Base-by-base conservation (phyloP, 2,329 filamentous ascomycete species). In the Pseudogymnoascus sp. region DNA sequence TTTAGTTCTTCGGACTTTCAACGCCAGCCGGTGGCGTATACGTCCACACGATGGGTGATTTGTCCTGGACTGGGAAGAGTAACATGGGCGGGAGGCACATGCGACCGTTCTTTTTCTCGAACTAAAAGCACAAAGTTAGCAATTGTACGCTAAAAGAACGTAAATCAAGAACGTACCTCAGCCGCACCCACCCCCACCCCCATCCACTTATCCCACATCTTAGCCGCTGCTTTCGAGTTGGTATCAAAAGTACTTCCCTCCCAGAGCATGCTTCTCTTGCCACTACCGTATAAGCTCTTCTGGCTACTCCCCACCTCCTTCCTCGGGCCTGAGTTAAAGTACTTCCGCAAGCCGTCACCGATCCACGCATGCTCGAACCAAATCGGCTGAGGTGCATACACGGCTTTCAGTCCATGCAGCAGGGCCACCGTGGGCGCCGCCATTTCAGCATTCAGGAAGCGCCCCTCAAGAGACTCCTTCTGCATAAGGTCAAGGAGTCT, bases 371-470 rank as follows among this genome's bases (percentile, higher is more conserved):
- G 84, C 75, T 93, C 90, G 71, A 92, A 90, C 75, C 87, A 93
- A 57, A 93, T 84, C 1, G 90, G 90, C 74, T 93, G 90, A 10
- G 90, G 90, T 10, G 86, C 89, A 71, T 88, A 90, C 3, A 92
- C 87, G 4, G 88, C 86, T 77, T 93, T 93, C 60, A 93, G 79
- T 5, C 90, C 90, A 73, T 95, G 89, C 67, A 92, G 84, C 16
- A 93, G 80, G 0, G 89, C 85, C 25, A 88, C 83, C 0, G 88
- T 88, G 63, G 89, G 86, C 0, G 89, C 85, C 66, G 87, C 89
- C 89, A 93, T 92, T 73, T 93, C 90, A 0, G 89, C 90, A 65
- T 88, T 89, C 70, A 93, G 86, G 72, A 92, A 89, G 70, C 89
- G 88, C 67, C 89, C 88, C 13, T 83, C 81, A 67, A 88, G 79